A percentile compares a stretch with the other conserved stretches of the same genome.
Evolutionary conservation across 306 rosid species (phyloP).

Genomic region (Sesbania bispinosa): DNA sequence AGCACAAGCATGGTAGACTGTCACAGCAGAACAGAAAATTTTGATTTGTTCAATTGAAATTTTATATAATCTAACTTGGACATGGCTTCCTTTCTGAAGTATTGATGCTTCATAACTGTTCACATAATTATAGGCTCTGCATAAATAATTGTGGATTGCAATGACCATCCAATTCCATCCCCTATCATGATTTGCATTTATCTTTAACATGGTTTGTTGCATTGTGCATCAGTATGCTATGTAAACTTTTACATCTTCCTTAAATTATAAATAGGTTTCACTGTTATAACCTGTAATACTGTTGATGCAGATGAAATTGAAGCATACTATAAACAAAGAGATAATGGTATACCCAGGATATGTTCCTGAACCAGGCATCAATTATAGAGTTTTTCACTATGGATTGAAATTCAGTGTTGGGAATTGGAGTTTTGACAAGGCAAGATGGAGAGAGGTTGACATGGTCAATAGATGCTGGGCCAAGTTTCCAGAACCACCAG

Average conservation of each 20-base stretch:
- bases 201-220: background rate
- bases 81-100: background rate
- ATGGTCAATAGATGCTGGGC: slow-evolving; percentile 81
- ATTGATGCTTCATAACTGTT: background rate
- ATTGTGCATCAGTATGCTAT: background rate
- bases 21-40: background rate
- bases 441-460: slow-evolving; percentile 66
- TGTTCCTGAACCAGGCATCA: slow-evolving; percentile 65
- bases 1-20: background rate
- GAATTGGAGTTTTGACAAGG: slow-evolving; percentile 93
- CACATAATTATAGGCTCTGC: background rate
- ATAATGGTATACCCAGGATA: slow-evolving; percentile 88
- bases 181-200: background rate
- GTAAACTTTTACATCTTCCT: background rate
- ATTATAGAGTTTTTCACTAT: slow-evolving; percentile 84
- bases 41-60: background rate
- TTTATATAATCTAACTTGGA: background rate
- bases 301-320: slow-evolving; percentile 65
- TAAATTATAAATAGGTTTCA: background rate
- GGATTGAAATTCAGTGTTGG: slow-evolving; percentile 78
- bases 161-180: background rate
- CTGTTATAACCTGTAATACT: slow-evolving; percentile 6
- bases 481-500: slow-evolving; percentile 75
- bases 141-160: background rate
- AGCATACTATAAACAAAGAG: slow-evolving; percentile 55